These are phyloP conservation scores for Elongisporangium prolatum DNA, from an alignment of 352 stramenopile species.

Conservation along the genomic window DNA sequence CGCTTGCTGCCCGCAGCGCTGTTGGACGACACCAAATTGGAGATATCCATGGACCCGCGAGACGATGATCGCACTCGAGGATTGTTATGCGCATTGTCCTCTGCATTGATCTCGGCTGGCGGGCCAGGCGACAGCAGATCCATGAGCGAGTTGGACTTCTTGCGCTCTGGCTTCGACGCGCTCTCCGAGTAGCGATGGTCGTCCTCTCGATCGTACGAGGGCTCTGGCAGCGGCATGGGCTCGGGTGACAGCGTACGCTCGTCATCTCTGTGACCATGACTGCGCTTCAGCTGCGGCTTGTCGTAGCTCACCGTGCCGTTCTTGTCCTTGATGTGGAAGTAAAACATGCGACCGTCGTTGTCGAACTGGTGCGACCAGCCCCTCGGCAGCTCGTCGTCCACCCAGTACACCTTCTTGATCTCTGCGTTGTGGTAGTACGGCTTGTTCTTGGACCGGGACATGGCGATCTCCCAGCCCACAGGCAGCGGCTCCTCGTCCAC, in stretches of 20 bases:
- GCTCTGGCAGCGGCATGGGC: constrained; percentile 35
- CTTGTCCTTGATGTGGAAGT: constrained; percentile 81
- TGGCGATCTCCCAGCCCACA: constrained; percentile 66
- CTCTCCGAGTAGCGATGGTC: constrained; percentile 4
- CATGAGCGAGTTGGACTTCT: constrained; percentile 77
- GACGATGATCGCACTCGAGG: constrained; percentile 11
- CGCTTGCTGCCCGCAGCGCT: constrained; percentile 29
- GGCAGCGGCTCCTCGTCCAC: constrained; percentile 62
- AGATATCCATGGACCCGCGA: constrained; percentile 43
- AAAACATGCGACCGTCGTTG: constrained; percentile 42
- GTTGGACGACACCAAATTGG: constrained; percentile 35
- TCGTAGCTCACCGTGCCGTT: constrained; percentile 64
- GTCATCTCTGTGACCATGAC: neutral
- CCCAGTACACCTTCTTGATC: constrained; percentile 81
- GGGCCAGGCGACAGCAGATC: constrained; percentile 65
- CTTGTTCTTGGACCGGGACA: constrained; percentile 80
- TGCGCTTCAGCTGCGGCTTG: constrained; percentile 43
- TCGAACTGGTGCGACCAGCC: constrained; percentile 84
- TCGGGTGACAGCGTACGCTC: constrained; percentile 18
- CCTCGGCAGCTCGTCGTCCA: constrained; percentile 71
- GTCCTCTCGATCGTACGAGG: constrained; percentile 28
- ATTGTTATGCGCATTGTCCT: constrained; percentile 9
- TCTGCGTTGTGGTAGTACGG: constrained; percentile 82
- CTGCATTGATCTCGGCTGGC: constrained; percentile 21
- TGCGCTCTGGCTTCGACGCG: constrained; percentile 24